Evolutionary conservation across 352 stramenopile genomes (phyloP).

Genomic region (Saprolegnia parasitica): DNA sequence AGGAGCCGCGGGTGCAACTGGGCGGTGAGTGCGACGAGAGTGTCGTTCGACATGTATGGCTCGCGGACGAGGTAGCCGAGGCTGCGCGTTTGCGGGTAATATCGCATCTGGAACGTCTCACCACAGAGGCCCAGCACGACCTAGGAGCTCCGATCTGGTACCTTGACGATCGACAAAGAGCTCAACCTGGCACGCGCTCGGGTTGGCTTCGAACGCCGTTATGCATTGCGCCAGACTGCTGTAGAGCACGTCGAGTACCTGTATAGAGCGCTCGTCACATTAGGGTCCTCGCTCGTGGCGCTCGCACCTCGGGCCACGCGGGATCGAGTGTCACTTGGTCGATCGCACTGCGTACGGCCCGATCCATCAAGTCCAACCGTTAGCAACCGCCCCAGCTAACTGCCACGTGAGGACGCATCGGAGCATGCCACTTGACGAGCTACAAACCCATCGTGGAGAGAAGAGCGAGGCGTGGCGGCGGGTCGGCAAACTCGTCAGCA

Average conservation of each 20-base stretch:
- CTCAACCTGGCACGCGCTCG: slow-evolving; percentile 15
- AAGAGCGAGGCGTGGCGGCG: no score
- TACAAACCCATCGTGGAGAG: no score
- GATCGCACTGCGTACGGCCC: background rate
- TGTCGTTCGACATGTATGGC: slow-evolving; percentile 23
- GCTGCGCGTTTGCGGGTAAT: background rate
- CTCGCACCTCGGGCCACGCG: background rate
- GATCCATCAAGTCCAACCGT: background rate
- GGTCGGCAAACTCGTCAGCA: no score
- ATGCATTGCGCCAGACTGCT: background rate
- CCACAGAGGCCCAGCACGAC: slow-evolving; percentile 16
- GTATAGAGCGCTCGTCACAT: background rate
- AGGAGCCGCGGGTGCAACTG: slow-evolving; percentile 7
- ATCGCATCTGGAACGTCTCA: background rate
- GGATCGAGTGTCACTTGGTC: background rate
- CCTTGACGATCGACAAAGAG: no score
- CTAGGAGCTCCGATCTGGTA: background rate
- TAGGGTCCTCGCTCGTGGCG: background rate
- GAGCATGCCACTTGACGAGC: no score
- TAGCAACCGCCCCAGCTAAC: background rate
- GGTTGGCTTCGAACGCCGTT: background rate
- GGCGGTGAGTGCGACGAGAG: background rate
- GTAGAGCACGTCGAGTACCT: background rate
- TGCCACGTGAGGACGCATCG: no score
- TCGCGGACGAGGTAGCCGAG: slow-evolving; percentile 5